phyloP scores from a whole-genome alignment of 176 grass and related monocot species.

The Oryza nivara region DNA sequence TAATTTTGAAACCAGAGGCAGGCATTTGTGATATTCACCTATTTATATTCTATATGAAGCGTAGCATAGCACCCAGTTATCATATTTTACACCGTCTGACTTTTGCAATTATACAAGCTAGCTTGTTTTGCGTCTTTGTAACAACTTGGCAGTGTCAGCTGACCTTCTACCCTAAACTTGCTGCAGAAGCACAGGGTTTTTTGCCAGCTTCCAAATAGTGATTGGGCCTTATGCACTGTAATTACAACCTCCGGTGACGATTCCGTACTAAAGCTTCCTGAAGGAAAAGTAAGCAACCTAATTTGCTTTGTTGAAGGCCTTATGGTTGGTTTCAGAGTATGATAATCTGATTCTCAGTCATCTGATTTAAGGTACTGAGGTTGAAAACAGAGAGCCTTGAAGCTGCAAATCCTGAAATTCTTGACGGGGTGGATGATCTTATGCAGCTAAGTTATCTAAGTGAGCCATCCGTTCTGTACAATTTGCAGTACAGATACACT shows the following conservation, averaged over 20 bases:
- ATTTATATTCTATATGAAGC: slow-evolving; percentile 20
- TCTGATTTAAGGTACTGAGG: slow-evolving; percentile 69
- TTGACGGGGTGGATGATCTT: slow-evolving; percentile 93
- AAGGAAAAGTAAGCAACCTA: slow-evolving; percentile 76
- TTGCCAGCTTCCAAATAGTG: slow-evolving; percentile 73
- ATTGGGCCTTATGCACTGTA: slow-evolving; percentile 85
- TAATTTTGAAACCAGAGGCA: neutral
- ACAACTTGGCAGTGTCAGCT: slow-evolving; percentile 21
- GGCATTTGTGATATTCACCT: slow-evolving; percentile 3
- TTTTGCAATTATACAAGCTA: slow-evolving; percentile 27
- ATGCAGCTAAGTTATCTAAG: slow-evolving; percentile 99
- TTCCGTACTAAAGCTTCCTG: slow-evolving; percentile 67
- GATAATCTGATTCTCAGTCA: slow-evolving; percentile 16
- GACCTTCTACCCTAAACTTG: slow-evolving; percentile 33
- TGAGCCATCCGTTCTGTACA: slow-evolving; percentile 94
- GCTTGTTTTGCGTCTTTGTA: neutral
- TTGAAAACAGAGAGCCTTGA: slow-evolving; percentile 79
- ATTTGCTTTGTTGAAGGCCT: slow-evolving; percentile 9
- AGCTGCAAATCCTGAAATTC: slow-evolving; percentile 98
- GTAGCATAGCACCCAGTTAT: neutral
- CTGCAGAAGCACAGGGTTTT: slow-evolving; percentile 88
- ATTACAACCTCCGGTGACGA: slow-evolving; percentile 74
- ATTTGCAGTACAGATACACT: slow-evolving; percentile 91
- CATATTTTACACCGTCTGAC: neutral
- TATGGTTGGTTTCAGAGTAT: slow-evolving; percentile 7